Base-by-base conservation (phyloP, 2,329 filamentous ascomycete species). In the Alternaria longipes region DNA sequence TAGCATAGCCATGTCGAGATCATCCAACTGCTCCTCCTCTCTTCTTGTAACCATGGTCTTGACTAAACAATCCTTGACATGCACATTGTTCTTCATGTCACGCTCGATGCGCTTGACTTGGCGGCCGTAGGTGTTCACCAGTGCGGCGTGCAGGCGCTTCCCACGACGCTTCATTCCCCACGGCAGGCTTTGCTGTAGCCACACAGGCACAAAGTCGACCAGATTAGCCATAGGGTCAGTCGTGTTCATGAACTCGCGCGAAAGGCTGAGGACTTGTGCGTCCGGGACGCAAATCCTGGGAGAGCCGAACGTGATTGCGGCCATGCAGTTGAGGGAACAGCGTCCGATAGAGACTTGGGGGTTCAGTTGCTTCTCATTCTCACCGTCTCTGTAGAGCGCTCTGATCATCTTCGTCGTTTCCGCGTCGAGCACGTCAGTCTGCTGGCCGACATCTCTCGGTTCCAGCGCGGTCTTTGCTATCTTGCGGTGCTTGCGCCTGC, bases 351-450 rank as follows among this genome's bases (percentile, higher is more conserved):
- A 16, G 5, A 24, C 32, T 26, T 51, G 20, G 32, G 47, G 32
- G n/a, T 40, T 30, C 12, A 53, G 5, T n/a, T 42, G 24, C 24
- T 20, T 47, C 1, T 61, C 60, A 8, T 60, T 46, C 8, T 56
- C 46, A 36, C 65, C 45, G 32, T 60, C 65, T 3, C 14, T 44
- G 45, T 63, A 69, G 8, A 66, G 50, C 4, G 56, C 58, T 38
- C 52, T 54, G 14, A 69, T 56, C 67, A 69, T 67, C 16, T 61
- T 65, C 1, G 63, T 68, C 16, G 65, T 63, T 53, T 68, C 65
- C 45, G 55, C 62, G 30, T 69, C 61, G 24, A 68, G 65, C 8
- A 64, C 53, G 11, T 40, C 18, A 2, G 56, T 65, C n/a, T 69
- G 66, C 12, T 52, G 22, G 18, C 60, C 54, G n/a, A 66, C 58